Percentiles rank a stretch among this genome's conserved stretches.
phyloP scores from a whole-genome alignment of 2,329 filamentous ascomycete species.

The Fusarium proliferatum region DNA sequence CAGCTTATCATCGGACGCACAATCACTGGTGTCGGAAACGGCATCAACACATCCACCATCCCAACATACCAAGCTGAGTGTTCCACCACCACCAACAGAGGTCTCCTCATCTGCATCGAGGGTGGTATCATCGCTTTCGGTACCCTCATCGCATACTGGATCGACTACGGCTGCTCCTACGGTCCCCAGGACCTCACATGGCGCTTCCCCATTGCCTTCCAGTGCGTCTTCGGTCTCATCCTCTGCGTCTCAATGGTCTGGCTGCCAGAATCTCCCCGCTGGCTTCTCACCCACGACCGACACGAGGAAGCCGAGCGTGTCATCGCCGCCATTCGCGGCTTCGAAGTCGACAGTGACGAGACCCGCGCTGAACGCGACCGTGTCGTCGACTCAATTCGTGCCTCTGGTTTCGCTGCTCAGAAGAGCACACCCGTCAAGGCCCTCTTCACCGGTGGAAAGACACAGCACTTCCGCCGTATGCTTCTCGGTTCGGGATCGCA shows the following conservation, averaged over 20 bases:
- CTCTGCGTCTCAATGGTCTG: constrained; percentile 57
- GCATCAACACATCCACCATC: constrained; percentile 61
- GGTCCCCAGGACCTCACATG: constrained; percentile 59
- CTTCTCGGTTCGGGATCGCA: constrained; percentile 68
- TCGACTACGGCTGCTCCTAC: constrained; percentile 55
- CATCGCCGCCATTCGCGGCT: constrained; percentile 48
- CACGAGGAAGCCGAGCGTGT: constrained; percentile 53
- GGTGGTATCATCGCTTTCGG: constrained; percentile 56
- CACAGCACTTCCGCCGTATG: constrained; percentile 74
- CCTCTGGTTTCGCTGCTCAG: constrained; percentile 58
- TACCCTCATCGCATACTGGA: constrained; percentile 59
- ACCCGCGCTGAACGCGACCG: constrained; percentile 69
- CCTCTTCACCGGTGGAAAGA: constrained; percentile 70
- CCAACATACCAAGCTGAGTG: constrained; percentile 68
- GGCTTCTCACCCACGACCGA: constrained; percentile 60
- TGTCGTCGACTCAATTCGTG: constrained; percentile 61
- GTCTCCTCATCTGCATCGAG: constrained; percentile 65
- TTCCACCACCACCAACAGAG: constrained; percentile 62
- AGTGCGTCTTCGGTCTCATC: constrained; percentile 54
- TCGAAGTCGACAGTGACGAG: constrained; percentile 63
- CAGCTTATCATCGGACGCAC: constrained; percentile 64
- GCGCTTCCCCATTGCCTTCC: constrained; percentile 65
- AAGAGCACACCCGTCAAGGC: constrained; percentile 62
- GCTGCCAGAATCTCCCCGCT: constrained; percentile 60
- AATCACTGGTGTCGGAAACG: constrained; percentile 65